Percentiles rank a stretch among this genome's conserved stretches.
Evolutionary conservation across 2,329 filamentous ascomycete species (phyloP).

Genomic region (Lithohypha guttulata): DNA sequence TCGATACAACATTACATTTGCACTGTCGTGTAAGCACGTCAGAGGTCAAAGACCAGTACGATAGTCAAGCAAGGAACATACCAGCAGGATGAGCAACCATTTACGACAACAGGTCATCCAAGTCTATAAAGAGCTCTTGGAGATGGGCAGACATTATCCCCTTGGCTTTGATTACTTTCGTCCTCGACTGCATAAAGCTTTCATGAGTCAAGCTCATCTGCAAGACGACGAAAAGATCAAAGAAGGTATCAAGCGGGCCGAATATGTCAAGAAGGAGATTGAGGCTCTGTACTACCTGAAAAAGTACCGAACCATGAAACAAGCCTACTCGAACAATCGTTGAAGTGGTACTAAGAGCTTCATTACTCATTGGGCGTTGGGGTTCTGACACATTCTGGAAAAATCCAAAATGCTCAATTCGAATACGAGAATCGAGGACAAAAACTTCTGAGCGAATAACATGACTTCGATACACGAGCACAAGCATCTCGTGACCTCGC

Average conservation of each 20-base stretch:
- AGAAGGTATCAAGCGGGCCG: slow-evolving; percentile 62
- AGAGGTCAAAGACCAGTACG: too few species aligned
- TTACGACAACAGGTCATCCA: slow-evolving; percentile 69
- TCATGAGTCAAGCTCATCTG: slow-evolving; percentile 61
- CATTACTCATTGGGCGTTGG: too few species aligned
- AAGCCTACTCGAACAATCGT: slow-evolving; percentile 53
- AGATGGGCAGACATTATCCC: slow-evolving; percentile 77
- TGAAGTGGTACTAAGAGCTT: too few species aligned
- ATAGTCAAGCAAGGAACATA: too few species aligned
- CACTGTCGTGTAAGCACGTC: too few species aligned
- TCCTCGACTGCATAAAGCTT: slow-evolving; percentile 71
- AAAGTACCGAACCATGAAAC: slow-evolving; percentile 72
- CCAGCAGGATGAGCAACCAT: slow-evolving; percentile 41
- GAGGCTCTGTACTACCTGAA: slow-evolving; percentile 92
- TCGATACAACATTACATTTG: too few species aligned
- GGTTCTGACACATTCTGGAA: too few species aligned
- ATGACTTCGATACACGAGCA: too few species aligned
- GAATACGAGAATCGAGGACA: too few species aligned
- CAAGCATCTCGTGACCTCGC: too few species aligned
- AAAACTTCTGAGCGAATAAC: too few species aligned
- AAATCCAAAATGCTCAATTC: too few species aligned
- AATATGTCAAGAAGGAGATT: slow-evolving; percentile 92
- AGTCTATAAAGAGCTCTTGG: slow-evolving; percentile 89
- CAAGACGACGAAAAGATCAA: slow-evolving; percentile 64
- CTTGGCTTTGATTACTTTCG: slow-evolving; percentile 75